Evolutionary conservation across 208 protist species (phyloP), one percentile per base, ranked within the genome.

Genomic region (Acanthamoeba quina): DNA sequence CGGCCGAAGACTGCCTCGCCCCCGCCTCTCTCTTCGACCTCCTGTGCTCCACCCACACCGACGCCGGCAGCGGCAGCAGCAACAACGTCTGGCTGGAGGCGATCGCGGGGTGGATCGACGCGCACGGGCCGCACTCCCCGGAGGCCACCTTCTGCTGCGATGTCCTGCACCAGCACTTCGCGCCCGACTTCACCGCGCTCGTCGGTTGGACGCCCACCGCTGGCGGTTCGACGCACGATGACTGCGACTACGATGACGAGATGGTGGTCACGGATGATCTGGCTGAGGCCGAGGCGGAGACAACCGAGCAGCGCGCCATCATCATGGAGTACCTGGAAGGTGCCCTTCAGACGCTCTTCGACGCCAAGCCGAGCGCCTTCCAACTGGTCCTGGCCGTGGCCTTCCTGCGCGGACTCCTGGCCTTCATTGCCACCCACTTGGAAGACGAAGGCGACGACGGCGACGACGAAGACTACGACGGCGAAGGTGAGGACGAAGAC

Each of bases 1-100:
- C 68, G 34, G 68, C 68, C 34, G 68, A 76, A 19, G 68, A 76
- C n/a, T 41, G 34, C n/a, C 68, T 76, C 68, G 52, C 9, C 52
- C n/a, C 11, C 2, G 34, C 68, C n/a, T 76, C 68, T 76, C 68
- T 76, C 68, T 76, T 76, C 68, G n/a, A 31, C n/a, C n/a, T 76
- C 68, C 68, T 76, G 4, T 56, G 52, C 52, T 19, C 11, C 52
- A 56, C 11, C 52, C 13, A 31, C 19, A 19, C n/a, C 19, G 68
- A 21, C 19, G 34, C 34, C 13, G 34, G 31, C 68, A 76, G 31
- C n/a, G 19, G 68, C 68, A 76, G 13, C 34, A 41, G 34, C n/a
- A 41, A 41, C n/a, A 76, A 76, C 34, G 31, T 41, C 9, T 76
- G 68, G 68, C 68, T 76, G n/a, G 68, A 44, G 68, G 68, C 68